Evolutionary conservation across 805 yeast species (phyloP).

Genomic region (Yarrowia bubula): DNA sequence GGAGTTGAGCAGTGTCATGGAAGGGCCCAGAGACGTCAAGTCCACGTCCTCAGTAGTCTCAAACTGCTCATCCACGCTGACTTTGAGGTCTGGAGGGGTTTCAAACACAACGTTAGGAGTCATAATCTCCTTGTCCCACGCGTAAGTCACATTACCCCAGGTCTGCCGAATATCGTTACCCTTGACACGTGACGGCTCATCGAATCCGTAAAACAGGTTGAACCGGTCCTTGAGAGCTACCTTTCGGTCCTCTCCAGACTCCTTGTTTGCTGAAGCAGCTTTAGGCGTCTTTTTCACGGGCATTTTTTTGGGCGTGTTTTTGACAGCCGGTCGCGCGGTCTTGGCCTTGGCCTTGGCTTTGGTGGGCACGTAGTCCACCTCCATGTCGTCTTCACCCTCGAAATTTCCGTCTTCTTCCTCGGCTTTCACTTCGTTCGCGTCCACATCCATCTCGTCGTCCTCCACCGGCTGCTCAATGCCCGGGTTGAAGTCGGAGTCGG

Average conservation of each 20-base stretch:
- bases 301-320: constrained; percentile 13
- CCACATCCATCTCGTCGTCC: constrained; percentile 16
- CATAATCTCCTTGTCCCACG: constrained; percentile 40
- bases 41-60: background rate
- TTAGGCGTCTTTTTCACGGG: background rate
- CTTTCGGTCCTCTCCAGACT: constrained; percentile 18
- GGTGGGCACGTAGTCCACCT: background rate
- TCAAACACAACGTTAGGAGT: constrained; percentile 27
- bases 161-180: constrained; percentile 47
- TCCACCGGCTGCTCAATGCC: background rate
- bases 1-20: background rate
- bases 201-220: constrained; percentile 50
- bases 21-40: background rate
- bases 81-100: constrained; percentile 6
- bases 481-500: constrained; percentile 23
- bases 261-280: background rate
- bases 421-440: constrained; percentile 20
- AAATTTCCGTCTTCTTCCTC: constrained; percentile 14
- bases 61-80: constrained; percentile 7
- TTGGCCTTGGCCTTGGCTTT: background rate
- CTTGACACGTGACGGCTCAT: constrained; percentile 45
- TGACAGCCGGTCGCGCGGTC: background rate
- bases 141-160: constrained; percentile 52
- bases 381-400: constrained; percentile 20
- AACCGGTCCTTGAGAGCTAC: constrained; percentile 44